Conservation (phyloP, 1,139 yeast genomes). For the Scheffersomyces titani region DNA sequence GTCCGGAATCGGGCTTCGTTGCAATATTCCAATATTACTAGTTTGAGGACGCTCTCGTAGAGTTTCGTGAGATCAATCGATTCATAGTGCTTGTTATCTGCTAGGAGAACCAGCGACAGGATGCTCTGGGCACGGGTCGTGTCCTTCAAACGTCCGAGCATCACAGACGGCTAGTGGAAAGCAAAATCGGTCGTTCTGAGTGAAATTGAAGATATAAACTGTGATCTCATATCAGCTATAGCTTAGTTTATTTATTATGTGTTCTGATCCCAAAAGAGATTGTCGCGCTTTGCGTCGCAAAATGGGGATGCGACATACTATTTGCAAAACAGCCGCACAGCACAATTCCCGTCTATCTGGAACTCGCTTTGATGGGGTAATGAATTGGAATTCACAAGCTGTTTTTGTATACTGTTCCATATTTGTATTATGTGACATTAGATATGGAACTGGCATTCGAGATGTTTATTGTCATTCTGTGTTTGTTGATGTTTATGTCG, state of each 20-base stretch:
- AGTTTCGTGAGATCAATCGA: conserved; percentile 28
- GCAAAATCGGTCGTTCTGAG: neutral
- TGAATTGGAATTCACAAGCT: neutral
- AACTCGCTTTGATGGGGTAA: neutral
- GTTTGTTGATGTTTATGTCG: neutral
- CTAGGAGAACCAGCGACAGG: conserved; percentile 24
- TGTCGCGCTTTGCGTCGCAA: neutral
- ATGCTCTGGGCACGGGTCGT: conserved; percentile 20
- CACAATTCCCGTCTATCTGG: neutral
- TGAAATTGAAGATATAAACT: neutral
- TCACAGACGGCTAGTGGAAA: neutral
- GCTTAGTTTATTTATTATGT: neutral
- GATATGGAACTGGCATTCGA: neutral
- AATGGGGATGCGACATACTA: neutral
- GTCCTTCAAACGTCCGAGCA: conserved; percentile 6
- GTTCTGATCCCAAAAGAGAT: neutral
- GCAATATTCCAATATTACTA: conserved; percentile 54
- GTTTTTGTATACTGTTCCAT: neutral
- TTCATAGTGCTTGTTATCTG: conserved; percentile 22
- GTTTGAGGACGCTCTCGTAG: conserved; percentile 47
- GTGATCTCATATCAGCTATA: neutral
- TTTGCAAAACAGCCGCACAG: neutral
- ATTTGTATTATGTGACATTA: neutral
- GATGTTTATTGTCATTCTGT: neutral
- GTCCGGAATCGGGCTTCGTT: conserved; percentile 60